Conservation (phyloP, 768 basidiomycete species). For the Scleroderma citrinum region DNA sequence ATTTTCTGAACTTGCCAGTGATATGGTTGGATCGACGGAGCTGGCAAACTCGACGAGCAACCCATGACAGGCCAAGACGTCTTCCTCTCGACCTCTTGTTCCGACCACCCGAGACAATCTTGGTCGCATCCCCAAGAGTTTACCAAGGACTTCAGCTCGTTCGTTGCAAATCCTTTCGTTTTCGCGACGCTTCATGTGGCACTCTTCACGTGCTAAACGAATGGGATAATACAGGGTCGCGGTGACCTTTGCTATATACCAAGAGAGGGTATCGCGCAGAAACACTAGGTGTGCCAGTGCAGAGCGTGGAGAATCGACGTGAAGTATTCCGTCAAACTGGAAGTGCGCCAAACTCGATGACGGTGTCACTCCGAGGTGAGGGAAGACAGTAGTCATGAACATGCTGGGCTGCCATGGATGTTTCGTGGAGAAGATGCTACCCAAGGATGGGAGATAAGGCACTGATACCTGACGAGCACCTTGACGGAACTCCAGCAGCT, state of each 20-base stretch:
- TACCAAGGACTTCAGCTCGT: constrained; percentile 62
- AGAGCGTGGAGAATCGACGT: constrained; percentile 2
- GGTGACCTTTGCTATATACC: constrained; percentile 8
- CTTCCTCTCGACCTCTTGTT: constrained; percentile 3
- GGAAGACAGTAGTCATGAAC: constrained; percentile 59
- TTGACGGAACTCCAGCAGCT: constrained; percentile 37
- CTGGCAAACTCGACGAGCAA: constrained; percentile 19
- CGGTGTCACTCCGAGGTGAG: constrained; percentile 43
- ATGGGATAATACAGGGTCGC: constrained; percentile 43
- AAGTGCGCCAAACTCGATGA: constrained; percentile 18
- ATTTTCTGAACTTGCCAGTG: constrained; percentile 9
- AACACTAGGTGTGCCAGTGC: constrained; percentile 6
- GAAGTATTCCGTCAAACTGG: constrained; percentile 4
- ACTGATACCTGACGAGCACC: constrained; percentile 41
- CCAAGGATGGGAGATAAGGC: constrained; percentile 44
- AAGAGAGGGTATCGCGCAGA: constrained; percentile 7
- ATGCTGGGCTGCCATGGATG: constrained; percentile 41
- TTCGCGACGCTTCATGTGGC: constrained; percentile 48
- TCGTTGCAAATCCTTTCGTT: constrained; percentile 63
- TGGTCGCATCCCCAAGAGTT: constrained; percentile 50
- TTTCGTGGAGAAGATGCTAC: constrained; percentile 41
- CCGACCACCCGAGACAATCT: constrained; percentile 32
- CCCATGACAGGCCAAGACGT: constrained; percentile 3
- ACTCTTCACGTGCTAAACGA: constrained; percentile 62
- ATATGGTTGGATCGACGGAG: constrained; percentile 13